Conservation (phyloP, 2,329 filamentous ascomycete genomes). For the Paramyrothecium sp. region DNA sequence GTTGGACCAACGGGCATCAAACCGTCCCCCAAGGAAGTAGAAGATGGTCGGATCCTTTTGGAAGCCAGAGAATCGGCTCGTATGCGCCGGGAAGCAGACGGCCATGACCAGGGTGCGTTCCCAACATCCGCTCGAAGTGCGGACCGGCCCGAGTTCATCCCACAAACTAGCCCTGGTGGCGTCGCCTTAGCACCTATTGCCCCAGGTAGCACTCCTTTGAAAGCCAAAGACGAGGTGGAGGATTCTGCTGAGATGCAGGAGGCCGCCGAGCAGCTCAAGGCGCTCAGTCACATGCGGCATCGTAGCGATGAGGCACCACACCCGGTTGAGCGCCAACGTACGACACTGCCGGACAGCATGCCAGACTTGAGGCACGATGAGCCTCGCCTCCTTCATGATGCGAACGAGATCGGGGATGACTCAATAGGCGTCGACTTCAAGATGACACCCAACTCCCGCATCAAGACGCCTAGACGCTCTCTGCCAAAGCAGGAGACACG, state of each 20-base stretch:
- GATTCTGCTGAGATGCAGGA: constrained; percentile 70
- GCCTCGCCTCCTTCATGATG: constrained; percentile 27
- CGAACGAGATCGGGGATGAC: constrained; percentile 28
- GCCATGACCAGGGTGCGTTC: constrained; percentile 17
- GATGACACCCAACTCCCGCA: constrained; percentile 24
- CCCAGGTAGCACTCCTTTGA: constrained; percentile 14
- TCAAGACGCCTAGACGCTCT: constrained; percentile 44
- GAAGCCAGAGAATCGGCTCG: constrained; percentile 48
- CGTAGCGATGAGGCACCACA: constrained; percentile 42
- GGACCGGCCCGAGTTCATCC: constrained; percentile 20
- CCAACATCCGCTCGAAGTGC: constrained; percentile 20
- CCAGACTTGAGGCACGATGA: constrained; percentile 27
- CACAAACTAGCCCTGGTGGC: constrained; percentile 25
- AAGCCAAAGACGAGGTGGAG: constrained; percentile 41
- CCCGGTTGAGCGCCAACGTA: constrained; percentile 28
- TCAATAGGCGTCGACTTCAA: constrained; percentile 19
- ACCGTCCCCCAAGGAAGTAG: constrained; percentile 50
- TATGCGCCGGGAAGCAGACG: constrained; percentile 23
- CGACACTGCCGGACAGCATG: constrained; percentile 35
- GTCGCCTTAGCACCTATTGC: constrained; percentile 16
- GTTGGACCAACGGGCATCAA: constrained; percentile 44
- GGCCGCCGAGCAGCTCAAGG: constrained; percentile 65
- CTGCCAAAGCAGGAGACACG: constrained; percentile 60
- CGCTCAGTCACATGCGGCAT: constrained; percentile 61
- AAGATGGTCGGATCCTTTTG: constrained; percentile 56